These are phyloP conservation scores for Fonsecaea multimorphosa DNA, from an alignment of 2,329 filamentous ascomycete genomes.

Conservation along the genomic window DNA sequence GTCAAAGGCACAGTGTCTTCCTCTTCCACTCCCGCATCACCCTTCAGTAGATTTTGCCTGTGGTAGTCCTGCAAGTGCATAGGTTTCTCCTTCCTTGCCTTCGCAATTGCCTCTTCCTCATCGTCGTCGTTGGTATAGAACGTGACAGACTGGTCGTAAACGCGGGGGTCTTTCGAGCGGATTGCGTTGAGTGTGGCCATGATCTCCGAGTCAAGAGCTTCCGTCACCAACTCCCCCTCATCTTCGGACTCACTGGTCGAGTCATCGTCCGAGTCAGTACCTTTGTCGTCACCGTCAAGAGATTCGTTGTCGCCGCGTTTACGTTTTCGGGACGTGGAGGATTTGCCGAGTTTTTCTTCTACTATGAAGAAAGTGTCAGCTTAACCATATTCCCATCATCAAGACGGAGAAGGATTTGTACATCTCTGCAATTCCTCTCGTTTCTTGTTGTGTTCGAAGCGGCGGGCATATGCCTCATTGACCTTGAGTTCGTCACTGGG, in stretches of 20 bases:
- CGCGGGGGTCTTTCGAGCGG: conserved; percentile 83
- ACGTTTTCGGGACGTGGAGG: conserved; percentile 44
- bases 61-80: conserved; percentile 91
- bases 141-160: conserved; percentile 79
- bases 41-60: conserved; percentile 81
- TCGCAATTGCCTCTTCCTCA: conserved; percentile 46
- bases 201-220: conserved; percentile 84
- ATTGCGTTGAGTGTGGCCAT: conserved; percentile 86
- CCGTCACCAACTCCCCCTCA: conserved; percentile 82
- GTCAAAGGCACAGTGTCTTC: conserved; percentile 64
- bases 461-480: conserved; percentile 85
- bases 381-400: background rate
- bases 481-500: conserved; percentile 68
- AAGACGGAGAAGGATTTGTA: conserved; percentile 35
- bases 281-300: conserved; percentile 53
- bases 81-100: conserved; percentile 75
- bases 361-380: conserved; percentile 60
- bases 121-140: conserved; percentile 76
- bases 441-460: conserved; percentile 98
- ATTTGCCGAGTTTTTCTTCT: conserved; percentile 81
- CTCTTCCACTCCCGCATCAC: conserved; percentile 64
- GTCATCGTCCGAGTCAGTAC: conserved; percentile 68
- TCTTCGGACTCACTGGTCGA: conserved; percentile 73
- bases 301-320: conserved; percentile 49
- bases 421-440: conserved; percentile 76